A percentile compares a stretch with the other conserved stretches of the same genome.
phyloP scores from a whole-genome alignment of 2,329 filamentous ascomycete genomes.

The Apiospora aurea region DNA sequence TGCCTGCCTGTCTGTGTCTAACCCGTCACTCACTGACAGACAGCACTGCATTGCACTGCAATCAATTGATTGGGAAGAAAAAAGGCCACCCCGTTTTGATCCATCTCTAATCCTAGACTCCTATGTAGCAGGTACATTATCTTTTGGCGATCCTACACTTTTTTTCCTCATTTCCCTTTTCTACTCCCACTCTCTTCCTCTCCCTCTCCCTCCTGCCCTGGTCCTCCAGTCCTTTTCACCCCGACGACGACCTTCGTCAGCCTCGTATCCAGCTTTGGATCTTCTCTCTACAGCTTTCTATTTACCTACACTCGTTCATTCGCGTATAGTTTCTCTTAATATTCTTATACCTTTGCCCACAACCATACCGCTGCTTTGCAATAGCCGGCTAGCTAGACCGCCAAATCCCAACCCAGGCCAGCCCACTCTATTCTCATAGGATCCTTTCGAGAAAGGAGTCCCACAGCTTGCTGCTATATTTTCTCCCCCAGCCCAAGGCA shows the following conservation, averaged over 20 bases:
- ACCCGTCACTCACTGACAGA: neutral
- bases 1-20: neutral
- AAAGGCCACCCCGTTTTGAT: conserved; percentile 1
- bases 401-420: conserved; percentile 12
- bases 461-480: conserved; percentile 21
- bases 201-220: conserved; percentile 23
- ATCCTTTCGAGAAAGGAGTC: conserved; percentile 21
- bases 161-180: conserved; percentile 22
- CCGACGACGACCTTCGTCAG: conserved; percentile 23
- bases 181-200: conserved; percentile 21
- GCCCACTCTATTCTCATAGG: conserved; percentile 21
- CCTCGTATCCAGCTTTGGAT: conserved; percentile 29
- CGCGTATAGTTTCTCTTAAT: conserved; percentile 22
- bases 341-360: conserved; percentile 24
- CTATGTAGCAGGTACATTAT: conserved; percentile 13
- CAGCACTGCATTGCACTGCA: neutral
- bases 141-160: conserved; percentile 19
- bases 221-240: conserved; percentile 29
- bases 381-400: conserved; percentile 22
- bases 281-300: conserved; percentile 26
- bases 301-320: conserved; percentile 25
- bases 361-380: conserved; percentile 15
- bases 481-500: conserved; percentile 8
- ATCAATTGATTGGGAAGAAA: neutral
- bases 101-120: conserved; percentile 6